Conservation (phyloP, 106 monocot genomes). For the Ottelia alismoides region DNA sequence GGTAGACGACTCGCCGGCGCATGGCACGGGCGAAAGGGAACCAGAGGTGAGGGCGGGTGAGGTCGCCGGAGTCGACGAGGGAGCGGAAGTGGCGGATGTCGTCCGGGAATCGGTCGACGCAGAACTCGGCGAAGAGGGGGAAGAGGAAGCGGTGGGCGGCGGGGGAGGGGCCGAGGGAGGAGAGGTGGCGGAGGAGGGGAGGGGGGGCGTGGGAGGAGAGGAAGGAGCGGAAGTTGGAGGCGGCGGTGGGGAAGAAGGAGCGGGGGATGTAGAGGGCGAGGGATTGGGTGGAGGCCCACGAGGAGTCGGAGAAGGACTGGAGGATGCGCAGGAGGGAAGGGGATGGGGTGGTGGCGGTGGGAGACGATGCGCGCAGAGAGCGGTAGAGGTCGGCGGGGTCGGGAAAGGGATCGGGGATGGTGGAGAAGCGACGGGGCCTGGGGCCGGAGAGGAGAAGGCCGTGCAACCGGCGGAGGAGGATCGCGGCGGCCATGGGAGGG, state of each 20-base stretch:
- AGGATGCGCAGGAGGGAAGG: slow-evolving; percentile 20
- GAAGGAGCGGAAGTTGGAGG: slow-evolving; percentile 41
- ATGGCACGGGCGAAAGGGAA: slow-evolving; percentile 97
- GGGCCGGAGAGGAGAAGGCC: slow-evolving; percentile 1
- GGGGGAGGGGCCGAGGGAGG: slow-evolving; percentile 17
- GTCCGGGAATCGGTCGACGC: slow-evolving; percentile 32
- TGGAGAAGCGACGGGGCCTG: background rate
- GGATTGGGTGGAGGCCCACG: slow-evolving; percentile 67
- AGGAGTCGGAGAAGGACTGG: slow-evolving; percentile 47
- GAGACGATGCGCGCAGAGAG: slow-evolving; percentile 3
- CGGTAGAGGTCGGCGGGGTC: slow-evolving; percentile 21
- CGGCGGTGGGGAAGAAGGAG: slow-evolving; percentile 65
- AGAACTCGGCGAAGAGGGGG: slow-evolving; percentile 75
- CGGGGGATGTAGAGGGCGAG: slow-evolving; percentile 79
- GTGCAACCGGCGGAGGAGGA: too few relatives aligned
- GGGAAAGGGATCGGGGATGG: slow-evolving; percentile 2
- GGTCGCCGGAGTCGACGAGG: slow-evolving; percentile 64
- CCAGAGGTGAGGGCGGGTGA: slow-evolving; percentile 82
- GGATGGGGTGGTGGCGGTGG: slow-evolving; percentile 11
- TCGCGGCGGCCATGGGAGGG: too few relatives aligned
- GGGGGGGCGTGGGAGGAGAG: slow-evolving; percentile 23
- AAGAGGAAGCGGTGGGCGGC: slow-evolving; percentile 51
- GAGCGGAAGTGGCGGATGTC: slow-evolving; percentile 30
- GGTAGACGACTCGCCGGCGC: slow-evolving; percentile 74
- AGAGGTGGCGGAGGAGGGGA: slow-evolving; percentile 19